A percentile compares a stretch with the other conserved stretches of the same genome.
phyloP scores from a whole-genome alignment of 2,329 filamentous ascomycete genomes.

The Trichoderma harzianum region DNA sequence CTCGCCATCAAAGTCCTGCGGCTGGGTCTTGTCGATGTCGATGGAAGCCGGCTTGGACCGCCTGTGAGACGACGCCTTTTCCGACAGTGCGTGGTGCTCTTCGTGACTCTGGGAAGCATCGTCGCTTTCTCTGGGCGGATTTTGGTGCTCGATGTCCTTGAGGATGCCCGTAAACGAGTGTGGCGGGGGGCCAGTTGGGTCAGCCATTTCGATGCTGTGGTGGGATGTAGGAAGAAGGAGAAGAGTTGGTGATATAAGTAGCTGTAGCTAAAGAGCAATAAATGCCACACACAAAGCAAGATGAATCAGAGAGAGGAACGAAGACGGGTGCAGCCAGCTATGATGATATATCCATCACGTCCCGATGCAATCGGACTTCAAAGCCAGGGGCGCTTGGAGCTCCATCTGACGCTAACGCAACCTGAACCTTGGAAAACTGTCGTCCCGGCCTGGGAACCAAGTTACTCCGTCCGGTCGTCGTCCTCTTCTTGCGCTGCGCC shows the following conservation, averaged over 20 bases:
- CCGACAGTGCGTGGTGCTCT: background rate
- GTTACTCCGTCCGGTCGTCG: constrained; percentile 8
- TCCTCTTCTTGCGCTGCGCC: background rate
- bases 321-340: background rate
- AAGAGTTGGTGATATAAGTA: background rate
- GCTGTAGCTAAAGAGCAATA: background rate
- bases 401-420: constrained; percentile 12
- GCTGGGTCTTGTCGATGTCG: constrained; percentile 39
- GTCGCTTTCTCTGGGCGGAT: background rate
- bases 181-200: background rate
- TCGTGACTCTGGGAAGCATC: background rate
- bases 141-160: background rate
- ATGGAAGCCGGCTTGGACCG: constrained; percentile 27
- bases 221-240: background rate
- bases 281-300: too few species aligned
- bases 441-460: background rate
- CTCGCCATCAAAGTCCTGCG: constrained; percentile 54
- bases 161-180: constrained; percentile 14
- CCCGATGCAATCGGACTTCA: background rate
- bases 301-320: background rate
- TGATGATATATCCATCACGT: background rate
- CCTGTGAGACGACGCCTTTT: background rate
- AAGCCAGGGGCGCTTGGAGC: constrained; percentile 4
- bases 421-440: background rate
- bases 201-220: background rate